Conservation (phyloP, 345 rosid species). For the Capsella bursapastoris region DNA sequence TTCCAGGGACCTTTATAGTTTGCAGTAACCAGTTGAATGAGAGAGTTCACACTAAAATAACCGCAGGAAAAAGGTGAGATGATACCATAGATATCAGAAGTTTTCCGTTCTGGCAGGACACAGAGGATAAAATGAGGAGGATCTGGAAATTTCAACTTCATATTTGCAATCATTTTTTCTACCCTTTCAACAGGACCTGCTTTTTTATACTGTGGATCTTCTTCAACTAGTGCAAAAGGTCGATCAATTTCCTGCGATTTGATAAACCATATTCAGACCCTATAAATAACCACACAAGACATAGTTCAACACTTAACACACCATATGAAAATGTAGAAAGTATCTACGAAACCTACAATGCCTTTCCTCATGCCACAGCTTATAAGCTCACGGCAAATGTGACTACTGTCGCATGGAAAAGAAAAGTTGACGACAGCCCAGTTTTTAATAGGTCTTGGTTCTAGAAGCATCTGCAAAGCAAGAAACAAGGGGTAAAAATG, state of each 20-base stretch:
- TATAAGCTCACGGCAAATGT: conserved; percentile 73
- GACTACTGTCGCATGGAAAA: conserved; percentile 78
- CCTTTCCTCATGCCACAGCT: conserved; percentile 81
- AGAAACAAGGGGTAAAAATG: conserved; percentile 14
- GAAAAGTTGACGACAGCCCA: conserved; percentile 95
- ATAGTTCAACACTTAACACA: conserved; percentile 22
- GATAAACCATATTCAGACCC: conserved; percentile 18
- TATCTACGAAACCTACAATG: conserved; percentile 56
- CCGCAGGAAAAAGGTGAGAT: conserved; percentile 24
- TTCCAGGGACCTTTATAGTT: conserved; percentile 82
- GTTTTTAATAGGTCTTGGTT: conserved; percentile 52
- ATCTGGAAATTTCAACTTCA: conserved; percentile 59
- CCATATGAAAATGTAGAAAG: conserved; percentile 30
- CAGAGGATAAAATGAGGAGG: conserved; percentile 73
- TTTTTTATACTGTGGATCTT: conserved; percentile 61
- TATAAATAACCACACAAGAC: not conserved
- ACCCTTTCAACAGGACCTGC: conserved; percentile 70
- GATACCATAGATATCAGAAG: conserved; percentile 80
- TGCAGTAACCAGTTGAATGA: conserved; percentile 27
- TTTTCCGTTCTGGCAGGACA: conserved; percentile 80
- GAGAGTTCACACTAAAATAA: conserved; percentile 20
- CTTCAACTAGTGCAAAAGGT: conserved; percentile 76
- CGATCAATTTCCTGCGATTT: conserved; percentile 65
- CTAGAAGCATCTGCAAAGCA: conserved; percentile 58
- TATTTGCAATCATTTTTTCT: conserved; percentile 69